Base-by-base conservation (phyloP, 2,329 filamentous ascomycete genomes). In the Microcyclosporella mali region DNA sequence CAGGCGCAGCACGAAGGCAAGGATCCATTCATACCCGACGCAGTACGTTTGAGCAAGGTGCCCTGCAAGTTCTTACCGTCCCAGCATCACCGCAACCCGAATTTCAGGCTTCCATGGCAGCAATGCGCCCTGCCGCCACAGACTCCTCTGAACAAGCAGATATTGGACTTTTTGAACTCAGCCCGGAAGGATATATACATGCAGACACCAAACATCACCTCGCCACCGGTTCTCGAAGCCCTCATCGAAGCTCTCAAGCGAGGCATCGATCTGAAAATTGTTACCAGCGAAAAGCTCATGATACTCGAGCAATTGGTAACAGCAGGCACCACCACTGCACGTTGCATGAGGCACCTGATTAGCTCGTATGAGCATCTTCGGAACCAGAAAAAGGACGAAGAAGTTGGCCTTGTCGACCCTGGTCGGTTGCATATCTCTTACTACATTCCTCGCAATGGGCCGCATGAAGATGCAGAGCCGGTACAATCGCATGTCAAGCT, bases 231-330 rank as follows among this genome's bases (percentile, higher is more conserved):
- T 0, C 66, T 88, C 0, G 64, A 74, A 0, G 78, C 76, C 0
- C 61, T 94, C 0, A 53, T 84, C 1, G 66, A 66, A 1, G 82
- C 84, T 0, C 66, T 90, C 0, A 53, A 65, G 3, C 74, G 84
- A 1, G 84, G 85, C 1, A 75, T 92, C 9, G 64, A 83, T 41
- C 78, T 94, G 59, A 47, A 44, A 14, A 54, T 65, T n/a, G 41
- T 59, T 6, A 65, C 62, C 9, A 63, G 58, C 43, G 59, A 57
- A 37, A 48, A 45, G n/a, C 54, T 65, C 21, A 64, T 61, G 53
- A 57, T 85, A 12, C 65, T 86, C 21, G 87, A 94, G 65, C 87
- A 94, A 61, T 68, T 92, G n/a, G 69, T 87, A 17, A 92, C 86
- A 0, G 81, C 85, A 0, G 83, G 83, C 0, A 88, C 82, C 0